Evolutionary conservation across 305 asterid genomes (phyloP).

Genomic region (Fraxinus nigra): DNA sequence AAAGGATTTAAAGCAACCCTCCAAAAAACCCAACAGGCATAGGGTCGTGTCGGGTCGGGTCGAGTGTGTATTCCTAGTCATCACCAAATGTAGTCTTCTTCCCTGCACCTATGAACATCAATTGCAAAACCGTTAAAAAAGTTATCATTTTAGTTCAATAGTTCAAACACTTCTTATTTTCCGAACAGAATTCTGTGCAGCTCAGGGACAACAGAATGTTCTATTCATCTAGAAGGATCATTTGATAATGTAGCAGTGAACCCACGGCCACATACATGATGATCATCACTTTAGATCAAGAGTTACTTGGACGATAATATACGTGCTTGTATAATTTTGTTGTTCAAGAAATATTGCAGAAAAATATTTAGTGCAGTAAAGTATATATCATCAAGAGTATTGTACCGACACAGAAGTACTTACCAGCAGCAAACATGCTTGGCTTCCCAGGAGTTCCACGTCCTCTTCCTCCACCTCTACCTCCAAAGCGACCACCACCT

Average conservation of each 20-base stretch:
- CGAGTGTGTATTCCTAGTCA: not conserved
- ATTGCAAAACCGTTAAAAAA: not conserved
- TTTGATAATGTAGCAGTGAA: not conserved
- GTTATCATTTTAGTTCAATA: not conserved
- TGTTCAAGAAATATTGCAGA: too few species aligned
- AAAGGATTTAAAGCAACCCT: not conserved
- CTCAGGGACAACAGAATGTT: not conserved
- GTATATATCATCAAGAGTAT: not conserved
- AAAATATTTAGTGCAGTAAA: not conserved
- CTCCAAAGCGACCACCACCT: constrained; percentile 30
- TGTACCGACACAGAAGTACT: not conserved
- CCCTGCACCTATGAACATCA: constrained; percentile 34
- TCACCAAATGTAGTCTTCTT: constrained; percentile 43
- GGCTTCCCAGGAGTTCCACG: constrained; percentile 40
- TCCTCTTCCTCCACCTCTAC: constrained; percentile 44
- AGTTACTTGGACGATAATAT: not conserved
- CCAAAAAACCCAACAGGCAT: not conserved
- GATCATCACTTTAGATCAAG: not conserved
- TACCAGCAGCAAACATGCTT: constrained; percentile 33
- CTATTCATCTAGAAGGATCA: not conserved
- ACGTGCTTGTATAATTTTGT: not conserved
- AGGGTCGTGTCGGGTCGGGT: not conserved
- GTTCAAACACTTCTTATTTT: not conserved
- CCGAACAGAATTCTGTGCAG: not conserved
- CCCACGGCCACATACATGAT: not conserved